Percentiles rank a stretch among this genome's conserved stretches.
Conservation (phyloP, 1,284 basidiomycete species). For the Moesziomyces parantarcticus region DNA sequence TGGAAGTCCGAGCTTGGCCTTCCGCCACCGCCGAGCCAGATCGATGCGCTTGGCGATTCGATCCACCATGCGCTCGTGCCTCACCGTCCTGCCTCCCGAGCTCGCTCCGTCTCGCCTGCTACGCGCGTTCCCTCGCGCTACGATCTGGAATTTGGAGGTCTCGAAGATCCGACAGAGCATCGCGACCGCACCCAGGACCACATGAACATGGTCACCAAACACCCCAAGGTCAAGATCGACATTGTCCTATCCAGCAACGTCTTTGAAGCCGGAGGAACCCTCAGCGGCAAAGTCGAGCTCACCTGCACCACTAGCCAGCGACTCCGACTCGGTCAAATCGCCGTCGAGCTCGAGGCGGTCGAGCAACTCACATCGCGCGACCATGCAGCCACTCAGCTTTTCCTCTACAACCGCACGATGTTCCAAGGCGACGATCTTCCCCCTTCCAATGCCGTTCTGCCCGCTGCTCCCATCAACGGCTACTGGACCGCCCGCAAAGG, state of each 20-base stretch:
- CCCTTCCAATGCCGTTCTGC: slow-evolving; percentile 61
- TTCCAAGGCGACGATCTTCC: slow-evolving; percentile 62
- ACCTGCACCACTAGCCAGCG: slow-evolving; percentile 57
- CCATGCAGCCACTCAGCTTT: slow-evolving; percentile 59
- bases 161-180: slow-evolving; percentile 27
- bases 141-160: slow-evolving; percentile 38
- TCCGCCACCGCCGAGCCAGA: slow-evolving; percentile 53
- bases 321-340: slow-evolving; percentile 59
- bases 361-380: slow-evolving; percentile 62
- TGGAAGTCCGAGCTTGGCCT: slow-evolving; percentile 54
- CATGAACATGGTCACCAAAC: slow-evolving; percentile 61
- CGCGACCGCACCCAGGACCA: slow-evolving; percentile 41
- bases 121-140: slow-evolving; percentile 31
- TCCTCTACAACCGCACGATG: slow-evolving; percentile 61
- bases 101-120: slow-evolving; percentile 26
- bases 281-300: slow-evolving; percentile 61
- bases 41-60: slow-evolving; percentile 34
- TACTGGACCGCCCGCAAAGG: slow-evolving; percentile 64
- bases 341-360: slow-evolving; percentile 57
- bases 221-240: slow-evolving; percentile 60
- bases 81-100: slow-evolving; percentile 20
- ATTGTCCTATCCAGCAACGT: slow-evolving; percentile 49
- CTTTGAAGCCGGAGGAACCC: slow-evolving; percentile 54
- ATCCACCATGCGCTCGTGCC: slow-evolving; percentile 33
- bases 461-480: slow-evolving; percentile 53